These are phyloP conservation scores for Diaporthe longicolla DNA, from an alignment of 2,329 filamentous ascomycete species.

Conservation along the genomic window DNA sequence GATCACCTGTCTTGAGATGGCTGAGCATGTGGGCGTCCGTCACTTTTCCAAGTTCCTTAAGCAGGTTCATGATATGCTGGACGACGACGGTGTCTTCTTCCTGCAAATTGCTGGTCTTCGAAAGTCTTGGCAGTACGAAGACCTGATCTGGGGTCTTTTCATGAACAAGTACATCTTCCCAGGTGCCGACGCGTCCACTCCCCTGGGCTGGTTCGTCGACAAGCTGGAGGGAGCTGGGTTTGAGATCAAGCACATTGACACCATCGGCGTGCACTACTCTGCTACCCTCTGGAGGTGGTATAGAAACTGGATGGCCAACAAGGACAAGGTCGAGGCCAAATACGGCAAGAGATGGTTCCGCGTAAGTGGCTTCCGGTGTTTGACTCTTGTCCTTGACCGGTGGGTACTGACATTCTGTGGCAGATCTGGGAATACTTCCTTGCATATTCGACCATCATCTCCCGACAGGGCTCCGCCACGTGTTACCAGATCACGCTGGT, in stretches of 20 bases:
- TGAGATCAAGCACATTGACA: slow-evolving; percentile 93
- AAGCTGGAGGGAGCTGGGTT: slow-evolving; percentile 89
- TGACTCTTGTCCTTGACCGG: too few species aligned
- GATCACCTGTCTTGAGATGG: slow-evolving; percentile 98
- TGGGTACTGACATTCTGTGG: neutral
- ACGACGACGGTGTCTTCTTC: slow-evolving; percentile 96
- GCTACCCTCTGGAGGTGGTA: slow-evolving; percentile 99
- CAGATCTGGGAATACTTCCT: slow-evolving; percentile 95
- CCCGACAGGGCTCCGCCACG: slow-evolving; percentile 85
- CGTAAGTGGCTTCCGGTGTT: slow-evolving; percentile 67
- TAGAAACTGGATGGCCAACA: slow-evolving; percentile 96
- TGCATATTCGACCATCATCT: slow-evolving; percentile 85
- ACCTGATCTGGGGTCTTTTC: slow-evolving; percentile 97
- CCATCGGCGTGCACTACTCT: slow-evolving; percentile 96
- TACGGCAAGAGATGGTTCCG: slow-evolving; percentile 97
- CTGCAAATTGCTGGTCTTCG: slow-evolving; percentile 95
- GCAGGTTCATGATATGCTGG: slow-evolving; percentile 95
- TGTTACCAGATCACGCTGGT: slow-evolving; percentile 90
- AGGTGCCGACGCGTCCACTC: slow-evolving; percentile 94
- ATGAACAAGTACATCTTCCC: slow-evolving; percentile 99
- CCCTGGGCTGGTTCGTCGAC: slow-evolving; percentile 88
- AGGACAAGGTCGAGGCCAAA: slow-evolving; percentile 92
- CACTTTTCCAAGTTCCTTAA: slow-evolving; percentile 85
- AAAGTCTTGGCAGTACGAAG: slow-evolving; percentile 97
- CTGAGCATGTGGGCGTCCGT: slow-evolving; percentile 96